Base-by-base conservation (phyloP, 805 yeast genomes). In the Cyberlindnera bimundalis region DNA sequence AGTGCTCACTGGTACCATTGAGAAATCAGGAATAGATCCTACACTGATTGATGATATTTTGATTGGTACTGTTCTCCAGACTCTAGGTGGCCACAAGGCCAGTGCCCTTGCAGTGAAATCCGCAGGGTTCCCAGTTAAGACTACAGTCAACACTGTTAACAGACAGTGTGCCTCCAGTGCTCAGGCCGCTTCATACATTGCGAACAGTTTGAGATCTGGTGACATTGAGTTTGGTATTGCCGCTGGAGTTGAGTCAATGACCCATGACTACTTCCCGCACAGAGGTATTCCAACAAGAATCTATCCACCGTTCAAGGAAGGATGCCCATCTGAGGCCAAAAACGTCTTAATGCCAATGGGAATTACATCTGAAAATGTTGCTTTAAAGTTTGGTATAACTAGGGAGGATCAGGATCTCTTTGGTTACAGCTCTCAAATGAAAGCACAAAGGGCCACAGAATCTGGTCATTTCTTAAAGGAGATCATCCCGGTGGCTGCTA, bases 311-410 rank as follows among this genome's bases (percentile, higher is more conserved):
- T 41, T 29, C 55, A 61, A 19, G 65, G 59, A 74, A 52, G 50
- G 64, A 25, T 60, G 58, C 4, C 60, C 68, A 47, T 56, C 61
- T 34, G 73, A 67, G 39, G 79, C 81, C 18, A 67, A 70, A 47
- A 79, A 79, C 62, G 88, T 96, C 64, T 63, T 84, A 65, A 76
- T 89, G 50, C 96, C 96, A 45, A 89, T 89, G 96, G 96, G 96
- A 35, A 78, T 80, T 56, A 89, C 96, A 42, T 83, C 86, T 57
- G 96, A 89, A 68, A 89, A 89, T 62, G 88, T 89, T 38, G 87
- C 90, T 21, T 60, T 64, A 27, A 73, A 75, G 60, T 88, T 71
- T 65, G 64, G 66, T 47, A 70, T 89, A 42, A 59, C 77, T 26
- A 77, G 96, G 58, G 56, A 59, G 31, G 78, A 73, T 48, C 96